Percentiles rank a stretch among this genome's conserved stretches.
These are phyloP conservation scores for Remersonia thermophila DNA, from an alignment of 2,329 filamentous ascomycete genomes.

Conservation along the genomic window DNA sequence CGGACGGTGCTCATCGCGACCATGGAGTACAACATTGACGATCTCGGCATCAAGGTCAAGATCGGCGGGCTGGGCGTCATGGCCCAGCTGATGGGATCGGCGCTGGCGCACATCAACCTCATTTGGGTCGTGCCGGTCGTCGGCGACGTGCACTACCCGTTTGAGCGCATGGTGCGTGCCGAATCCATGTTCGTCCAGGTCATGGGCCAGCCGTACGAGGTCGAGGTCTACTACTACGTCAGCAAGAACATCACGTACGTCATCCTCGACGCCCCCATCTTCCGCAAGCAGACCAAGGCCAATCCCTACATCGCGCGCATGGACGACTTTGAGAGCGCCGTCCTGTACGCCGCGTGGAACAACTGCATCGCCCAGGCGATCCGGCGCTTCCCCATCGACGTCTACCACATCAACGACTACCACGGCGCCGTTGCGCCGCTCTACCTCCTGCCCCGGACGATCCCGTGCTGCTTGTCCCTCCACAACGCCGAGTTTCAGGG, in stretches of 20 bases:
- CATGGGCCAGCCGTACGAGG: slow-evolving; percentile 46
- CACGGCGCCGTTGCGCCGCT: slow-evolving; percentile 39
- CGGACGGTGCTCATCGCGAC: slow-evolving; percentile 55
- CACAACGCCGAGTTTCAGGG: slow-evolving; percentile 61
- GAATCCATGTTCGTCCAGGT: slow-evolving; percentile 52
- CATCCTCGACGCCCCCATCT: slow-evolving; percentile 53
- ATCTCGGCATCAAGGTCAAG: slow-evolving; percentile 60
- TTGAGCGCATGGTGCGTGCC: slow-evolving; percentile 36
- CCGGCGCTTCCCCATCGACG: slow-evolving; percentile 38
- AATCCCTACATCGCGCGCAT: slow-evolving; percentile 56
- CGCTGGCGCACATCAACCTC: slow-evolving; percentile 50
- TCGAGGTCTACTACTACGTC: slow-evolving; percentile 51
- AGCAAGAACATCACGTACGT: slow-evolving; percentile 57
- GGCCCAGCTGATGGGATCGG: slow-evolving; percentile 57
- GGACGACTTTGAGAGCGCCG: slow-evolving; percentile 56
- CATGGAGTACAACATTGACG: slow-evolving; percentile 61
- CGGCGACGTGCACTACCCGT: slow-evolving; percentile 51
- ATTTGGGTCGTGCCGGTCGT: slow-evolving; percentile 54
- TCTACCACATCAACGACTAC: slow-evolving; percentile 30
- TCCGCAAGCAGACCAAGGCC: slow-evolving; percentile 48
- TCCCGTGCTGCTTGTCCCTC: slow-evolving; percentile 50
- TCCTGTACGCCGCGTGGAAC: slow-evolving; percentile 61
- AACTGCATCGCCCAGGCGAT: slow-evolving; percentile 54
- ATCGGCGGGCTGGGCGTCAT: slow-evolving; percentile 60
- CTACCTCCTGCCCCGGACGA: slow-evolving; percentile 49